A percentile compares a stretch with the other conserved stretches of the same genome.
phyloP scores from a whole-genome alignment of 345 rosid genomes.

The Gossypium anomalum region DNA sequence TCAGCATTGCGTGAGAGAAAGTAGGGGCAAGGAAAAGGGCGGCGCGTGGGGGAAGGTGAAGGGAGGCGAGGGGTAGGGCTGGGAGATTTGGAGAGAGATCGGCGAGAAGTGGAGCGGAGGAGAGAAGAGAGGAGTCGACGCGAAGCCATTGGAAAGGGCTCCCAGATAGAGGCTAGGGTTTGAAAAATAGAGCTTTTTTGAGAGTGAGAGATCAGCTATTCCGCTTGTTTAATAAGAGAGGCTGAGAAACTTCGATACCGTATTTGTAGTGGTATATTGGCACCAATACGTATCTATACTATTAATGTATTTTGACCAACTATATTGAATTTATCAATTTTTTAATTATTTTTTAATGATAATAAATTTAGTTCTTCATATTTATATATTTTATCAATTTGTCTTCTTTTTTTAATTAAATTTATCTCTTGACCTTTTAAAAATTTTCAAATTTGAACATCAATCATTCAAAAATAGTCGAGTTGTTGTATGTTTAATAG shows the following conservation, averaged over 20 bases:
- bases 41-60: constrained; percentile 35
- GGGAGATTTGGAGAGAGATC: constrained; percentile 43
- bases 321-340: too few species aligned
- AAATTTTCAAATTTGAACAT: too few species aligned
- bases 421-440: too few species aligned
- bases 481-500: too few species aligned
- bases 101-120: constrained; percentile 62
- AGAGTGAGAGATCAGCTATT: neutral
- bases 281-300: too few species aligned
- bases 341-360: too few species aligned
- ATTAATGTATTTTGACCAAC: too few species aligned
- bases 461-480: too few species aligned
- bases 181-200: neutral
- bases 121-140: constrained; percentile 66
- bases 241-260: neutral
- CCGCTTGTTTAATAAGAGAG: neutral
- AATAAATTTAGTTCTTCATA: too few species aligned
- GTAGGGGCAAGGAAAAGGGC: constrained; percentile 42
- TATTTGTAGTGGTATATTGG: too few species aligned
- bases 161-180: constrained; percentile 39
- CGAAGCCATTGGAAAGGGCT: constrained; percentile 61
- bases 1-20: constrained; percentile 61
- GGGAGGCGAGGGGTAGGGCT: constrained; percentile 31
- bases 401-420: too few species aligned
- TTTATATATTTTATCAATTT: too few species aligned